These are phyloP conservation scores for Metarhizium brunneum DNA, from an alignment of 2,329 filamentous ascomycete species.

Conservation along the genomic window DNA sequence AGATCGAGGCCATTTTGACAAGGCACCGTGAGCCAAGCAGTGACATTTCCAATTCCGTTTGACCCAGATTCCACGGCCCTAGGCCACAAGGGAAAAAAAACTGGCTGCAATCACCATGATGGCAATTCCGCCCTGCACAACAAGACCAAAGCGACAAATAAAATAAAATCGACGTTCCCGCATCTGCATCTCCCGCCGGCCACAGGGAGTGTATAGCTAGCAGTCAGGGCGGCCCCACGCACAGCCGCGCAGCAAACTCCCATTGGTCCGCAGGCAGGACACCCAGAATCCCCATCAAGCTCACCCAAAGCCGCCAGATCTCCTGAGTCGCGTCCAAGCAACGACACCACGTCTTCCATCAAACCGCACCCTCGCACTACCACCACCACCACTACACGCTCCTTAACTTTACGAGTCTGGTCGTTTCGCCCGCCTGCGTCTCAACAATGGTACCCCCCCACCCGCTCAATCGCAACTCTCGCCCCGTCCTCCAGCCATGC, in stretches of 20 bases:
- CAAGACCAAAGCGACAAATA: too few relatives aligned
- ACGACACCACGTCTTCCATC: neutral
- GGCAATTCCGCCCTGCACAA: too few relatives aligned
- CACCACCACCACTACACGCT: neutral
- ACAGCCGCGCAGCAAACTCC: neutral
- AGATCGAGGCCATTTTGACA: too few relatives aligned
- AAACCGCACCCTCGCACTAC: neutral
- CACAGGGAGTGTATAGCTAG: too few relatives aligned
- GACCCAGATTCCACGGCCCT: too few relatives aligned
- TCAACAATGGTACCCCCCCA: constrained; percentile 21
- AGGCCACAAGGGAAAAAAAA: too few relatives aligned
- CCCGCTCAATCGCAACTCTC: neutral
- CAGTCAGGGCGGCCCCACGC: too few relatives aligned
- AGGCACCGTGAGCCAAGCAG: too few relatives aligned
- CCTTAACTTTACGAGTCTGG: neutral
- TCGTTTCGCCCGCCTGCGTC: constrained; percentile 7
- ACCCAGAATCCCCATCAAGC: neutral
- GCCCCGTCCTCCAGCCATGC: neutral
- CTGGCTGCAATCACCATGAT: too few relatives aligned
- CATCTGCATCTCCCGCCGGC: too few relatives aligned
- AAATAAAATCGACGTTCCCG: too few relatives aligned
- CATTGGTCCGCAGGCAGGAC: neutral
- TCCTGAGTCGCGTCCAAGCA: neutral
- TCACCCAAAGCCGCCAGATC: neutral
- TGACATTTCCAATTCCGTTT: too few relatives aligned